Percentiles rank a stretch among this genome's conserved stretches.
Evolutionary conservation across 1,139 yeast genomes (phyloP).

Genomic region (Meyerozyma smithsonii): DNA sequence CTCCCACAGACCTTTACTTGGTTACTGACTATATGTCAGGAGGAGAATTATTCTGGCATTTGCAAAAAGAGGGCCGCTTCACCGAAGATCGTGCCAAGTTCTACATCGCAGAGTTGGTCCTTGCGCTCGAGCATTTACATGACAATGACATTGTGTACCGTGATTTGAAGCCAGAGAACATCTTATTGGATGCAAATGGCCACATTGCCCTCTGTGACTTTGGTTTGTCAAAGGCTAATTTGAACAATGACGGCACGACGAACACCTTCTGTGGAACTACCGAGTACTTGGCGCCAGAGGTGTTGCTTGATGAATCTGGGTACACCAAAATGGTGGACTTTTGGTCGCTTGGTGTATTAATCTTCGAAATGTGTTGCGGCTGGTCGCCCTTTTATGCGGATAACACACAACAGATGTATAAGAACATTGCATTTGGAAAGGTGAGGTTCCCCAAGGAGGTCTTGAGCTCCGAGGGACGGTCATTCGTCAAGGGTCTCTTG

Average conservation of each 20-base stretch:
- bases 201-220: slow-evolving; percentile 96
- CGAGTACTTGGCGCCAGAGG: slow-evolving; percentile 82
- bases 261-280: slow-evolving; percentile 98
- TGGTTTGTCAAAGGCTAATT: slow-evolving; percentile 90
- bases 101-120: slow-evolving; percentile 89
- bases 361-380: slow-evolving; percentile 93
- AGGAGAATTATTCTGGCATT: slow-evolving; percentile 96
- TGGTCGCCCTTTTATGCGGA: slow-evolving; percentile 99
- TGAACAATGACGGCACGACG: slow-evolving; percentile 84
- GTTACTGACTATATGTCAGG: slow-evolving; percentile 98
- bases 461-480: slow-evolving; percentile 83
- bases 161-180: slow-evolving; percentile 93
- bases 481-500: slow-evolving; percentile 88
- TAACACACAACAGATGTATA: slow-evolving; percentile 96
- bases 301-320: slow-evolving; percentile 75
- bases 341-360: slow-evolving; percentile 79
- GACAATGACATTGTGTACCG: slow-evolving; percentile 91
- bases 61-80: slow-evolving; percentile 93
- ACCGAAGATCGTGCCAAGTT: slow-evolving; percentile 90
- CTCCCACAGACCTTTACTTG: slow-evolving; percentile 83
- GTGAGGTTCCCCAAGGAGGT: slow-evolving; percentile 96
- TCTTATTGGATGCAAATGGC: slow-evolving; percentile 90
- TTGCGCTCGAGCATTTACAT: slow-evolving; percentile 89
- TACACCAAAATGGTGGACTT: slow-evolving; percentile 85
- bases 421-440: slow-evolving; percentile 96